Percentiles rank a stretch among this genome's conserved stretches.
These are phyloP conservation scores for Dioscorea dumetorum DNA, from an alignment of 106 monocot genomes.

Conservation along the genomic window DNA sequence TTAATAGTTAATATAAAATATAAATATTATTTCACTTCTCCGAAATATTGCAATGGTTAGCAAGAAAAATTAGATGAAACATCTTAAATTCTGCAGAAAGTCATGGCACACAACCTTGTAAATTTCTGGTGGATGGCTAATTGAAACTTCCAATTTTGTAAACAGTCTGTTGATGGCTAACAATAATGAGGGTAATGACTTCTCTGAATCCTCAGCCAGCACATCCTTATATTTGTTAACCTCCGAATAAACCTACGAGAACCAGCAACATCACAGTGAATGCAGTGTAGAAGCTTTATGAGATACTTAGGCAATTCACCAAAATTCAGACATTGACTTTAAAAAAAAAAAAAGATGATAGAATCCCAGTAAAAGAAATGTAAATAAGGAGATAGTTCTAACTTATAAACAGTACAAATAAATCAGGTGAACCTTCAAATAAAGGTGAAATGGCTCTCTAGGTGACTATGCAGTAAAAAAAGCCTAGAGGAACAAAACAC, in stretches of 20 bases:
- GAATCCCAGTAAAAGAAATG: background rate
- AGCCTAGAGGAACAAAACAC: background rate
- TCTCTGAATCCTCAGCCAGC: constrained; percentile 37
- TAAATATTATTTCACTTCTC: background rate
- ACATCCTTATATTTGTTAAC: constrained; percentile 43
- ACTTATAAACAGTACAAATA: background rate
- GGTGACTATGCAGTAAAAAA: background rate
- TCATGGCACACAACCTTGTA: constrained; percentile 29
- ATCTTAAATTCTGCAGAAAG: background rate
- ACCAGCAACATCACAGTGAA: constrained; percentile 1
- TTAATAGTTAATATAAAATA: background rate
- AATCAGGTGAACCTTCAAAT: background rate
- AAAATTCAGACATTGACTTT: too few relatives aligned
- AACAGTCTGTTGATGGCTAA: constrained; percentile 43
- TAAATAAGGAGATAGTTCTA: background rate
- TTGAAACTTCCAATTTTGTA: constrained; percentile 58
- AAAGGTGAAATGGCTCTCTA: background rate
- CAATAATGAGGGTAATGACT: constrained; percentile 48
- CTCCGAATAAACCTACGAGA: constrained; percentile 70
- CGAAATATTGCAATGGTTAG: background rate
- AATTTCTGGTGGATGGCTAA: constrained; percentile 47
- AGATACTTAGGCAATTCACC: too few relatives aligned
- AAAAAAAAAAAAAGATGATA: background rate
- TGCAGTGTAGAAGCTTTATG: background rate
- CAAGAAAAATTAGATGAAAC: background rate